phyloP scores from a whole-genome alignment of 805 yeast genomes.

The Yamadazyma sp. region DNA sequence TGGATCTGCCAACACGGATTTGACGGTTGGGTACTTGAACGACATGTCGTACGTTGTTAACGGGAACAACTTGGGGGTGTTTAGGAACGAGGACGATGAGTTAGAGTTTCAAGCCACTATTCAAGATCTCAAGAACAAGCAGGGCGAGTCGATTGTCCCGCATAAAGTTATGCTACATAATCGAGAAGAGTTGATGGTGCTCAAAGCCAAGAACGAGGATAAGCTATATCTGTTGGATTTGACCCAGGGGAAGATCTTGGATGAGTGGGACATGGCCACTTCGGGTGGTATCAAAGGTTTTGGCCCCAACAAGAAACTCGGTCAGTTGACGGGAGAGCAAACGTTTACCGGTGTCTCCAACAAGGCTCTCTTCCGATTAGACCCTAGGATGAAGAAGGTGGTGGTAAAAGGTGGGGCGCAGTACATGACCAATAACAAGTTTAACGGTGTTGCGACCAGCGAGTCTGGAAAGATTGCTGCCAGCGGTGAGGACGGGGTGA shows the following conservation, averaged over 20 bases:
- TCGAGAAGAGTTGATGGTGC: constrained; percentile 65
- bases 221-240: constrained; percentile 74
- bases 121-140: constrained; percentile 50
- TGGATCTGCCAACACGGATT: constrained; percentile 48
- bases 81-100: constrained; percentile 54
- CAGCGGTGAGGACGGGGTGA: constrained; percentile 73
- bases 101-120: constrained; percentile 70
- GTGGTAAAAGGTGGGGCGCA: constrained; percentile 52
- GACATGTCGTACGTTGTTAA: constrained; percentile 78
- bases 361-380: constrained; percentile 69
- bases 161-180: constrained; percentile 71
- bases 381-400: constrained; percentile 70
- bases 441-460: constrained; percentile 67
- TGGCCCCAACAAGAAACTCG: constrained; percentile 71
- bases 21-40: constrained; percentile 69
- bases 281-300: constrained; percentile 52
- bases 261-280: constrained; percentile 66
- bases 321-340: constrained; percentile 71
- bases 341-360: constrained; percentile 70
- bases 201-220: constrained; percentile 41
- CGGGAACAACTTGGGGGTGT: constrained; percentile 79
- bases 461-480: constrained; percentile 73
- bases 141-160: constrained; percentile 55
- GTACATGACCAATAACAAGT: constrained; percentile 46
- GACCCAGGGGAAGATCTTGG: constrained; percentile 77